Conservation (phyloP, 106 monocot species). For the Dendrobium chrysotoxum region DNA sequence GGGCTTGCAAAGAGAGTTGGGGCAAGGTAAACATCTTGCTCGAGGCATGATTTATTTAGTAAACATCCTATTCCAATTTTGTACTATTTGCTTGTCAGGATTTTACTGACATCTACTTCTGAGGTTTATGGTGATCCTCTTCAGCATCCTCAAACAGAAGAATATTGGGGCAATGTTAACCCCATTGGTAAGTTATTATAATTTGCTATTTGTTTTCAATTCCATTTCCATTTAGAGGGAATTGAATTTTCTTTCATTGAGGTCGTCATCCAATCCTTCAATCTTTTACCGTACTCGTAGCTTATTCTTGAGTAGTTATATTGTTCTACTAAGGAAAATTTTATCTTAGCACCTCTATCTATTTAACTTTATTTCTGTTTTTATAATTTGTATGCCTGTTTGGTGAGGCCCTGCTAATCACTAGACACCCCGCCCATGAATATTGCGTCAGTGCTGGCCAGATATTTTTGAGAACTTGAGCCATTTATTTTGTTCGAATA, state of each 20-base stretch:
- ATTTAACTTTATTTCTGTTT: not conserved
- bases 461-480: not conserved
- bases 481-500: not conserved
- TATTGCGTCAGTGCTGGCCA: not conserved
- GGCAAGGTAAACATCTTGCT: constrained; percentile 49
- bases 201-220: not conserved
- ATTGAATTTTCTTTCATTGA: not conserved
- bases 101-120: constrained; percentile 90
- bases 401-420: not conserved
- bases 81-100: constrained; percentile 34
- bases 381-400: not conserved
- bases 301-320: not conserved
- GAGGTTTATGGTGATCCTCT: constrained; percentile 99
- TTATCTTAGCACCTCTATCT: not conserved
- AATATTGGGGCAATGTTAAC: constrained; percentile 98
- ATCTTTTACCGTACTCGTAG: not conserved
- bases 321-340: not conserved
- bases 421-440: too few relatives aligned
- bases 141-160: constrained; percentile 93
- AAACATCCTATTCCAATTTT: not conserved
- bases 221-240: not conserved
- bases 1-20: constrained; percentile 97
- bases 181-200: constrained; percentile 63
- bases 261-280: not conserved
- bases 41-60: not conserved